Base-by-base conservation (phyloP, 805 yeast genomes). In the Cyberlindnera suaveolens region DNA sequence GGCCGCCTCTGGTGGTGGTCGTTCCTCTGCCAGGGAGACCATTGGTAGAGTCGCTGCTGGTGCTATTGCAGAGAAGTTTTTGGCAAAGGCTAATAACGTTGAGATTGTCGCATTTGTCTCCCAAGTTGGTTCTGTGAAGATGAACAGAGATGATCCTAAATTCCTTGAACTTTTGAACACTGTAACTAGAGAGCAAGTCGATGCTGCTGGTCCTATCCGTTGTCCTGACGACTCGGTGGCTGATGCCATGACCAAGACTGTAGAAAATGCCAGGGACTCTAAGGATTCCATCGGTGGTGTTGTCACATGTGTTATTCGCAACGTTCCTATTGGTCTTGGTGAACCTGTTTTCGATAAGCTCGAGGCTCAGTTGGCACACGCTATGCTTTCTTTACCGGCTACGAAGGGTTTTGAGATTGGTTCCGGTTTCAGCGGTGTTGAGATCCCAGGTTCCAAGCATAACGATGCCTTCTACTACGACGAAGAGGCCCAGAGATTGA, bases 41-140 rank as follows among this genome's bases (percentile, higher is more conserved):
- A 93, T 93, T 57, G 99, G 99, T 45, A 80, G 99, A 66, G 99
- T 93, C 42, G 98, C 98, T 38, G 98, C 97, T 8, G 97, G 97
- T 60, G 98, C 96, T 40, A 81, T 93, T 65, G 99, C 99, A 39
- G 99, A 93, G 66, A 91, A 90, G 68, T 82, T 87, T 51, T 75
- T 93, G 59, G 61, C 68, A 39, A 80, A 83, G 54, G 84, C 85
- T 43, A 80, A 84, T 60, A 76, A 78, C 46, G 93, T 93, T 37
- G 98, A 91, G 65, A 87, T 93, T 57, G 96, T 93, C 38, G 99
- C 97, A 0, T 93, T 93, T 66, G 97, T 91, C 18, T 78, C 93
- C n/a, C 84, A 86, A 47, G 96, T 93, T 49, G 99, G 99, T 36
- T 71, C 75, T 23, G 72, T 85, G 39, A 68, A 82, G 54, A 83